A percentile compares a stretch with the other conserved stretches of the same genome.
phyloP scores from a whole-genome alignment of 2,329 filamentous ascomycete genomes.

The Macroventuria anomochaeta region DNA sequence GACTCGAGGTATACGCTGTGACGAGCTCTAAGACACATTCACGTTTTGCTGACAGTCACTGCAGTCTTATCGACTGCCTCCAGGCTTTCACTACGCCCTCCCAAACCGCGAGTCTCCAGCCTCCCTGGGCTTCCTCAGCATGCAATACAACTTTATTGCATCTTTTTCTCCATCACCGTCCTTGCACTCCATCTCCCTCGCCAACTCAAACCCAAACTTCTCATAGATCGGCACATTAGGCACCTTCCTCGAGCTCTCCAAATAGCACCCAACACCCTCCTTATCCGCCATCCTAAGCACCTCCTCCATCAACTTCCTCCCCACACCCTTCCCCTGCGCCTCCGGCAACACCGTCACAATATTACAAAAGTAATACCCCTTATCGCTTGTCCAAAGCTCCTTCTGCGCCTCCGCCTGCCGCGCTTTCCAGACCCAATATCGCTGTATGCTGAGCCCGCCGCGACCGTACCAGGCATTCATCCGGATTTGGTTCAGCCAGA shows the following conservation, averaged over 20 bases:
- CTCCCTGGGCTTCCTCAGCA: conserved; percentile 47
- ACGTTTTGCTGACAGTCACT: too few species aligned
- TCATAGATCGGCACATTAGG: conserved; percentile 76
- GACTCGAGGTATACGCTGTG: background rate
- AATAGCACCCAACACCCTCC: conserved; percentile 70
- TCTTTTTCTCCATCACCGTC: conserved; percentile 62
- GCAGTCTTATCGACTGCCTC: background rate
- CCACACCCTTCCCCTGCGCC: conserved; percentile 70
- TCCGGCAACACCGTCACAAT: conserved; percentile 73
- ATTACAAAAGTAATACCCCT: conserved; percentile 78
- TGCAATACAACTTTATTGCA: conserved; percentile 54
- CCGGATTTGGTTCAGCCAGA: conserved; percentile 69
- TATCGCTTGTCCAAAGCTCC: conserved; percentile 68
- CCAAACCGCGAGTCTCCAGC: conserved; percentile 6
- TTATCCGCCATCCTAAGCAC: conserved; percentile 69
- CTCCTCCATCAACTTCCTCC: conserved; percentile 67
- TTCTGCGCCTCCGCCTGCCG: conserved; percentile 67
- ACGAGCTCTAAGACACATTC: too few species aligned
- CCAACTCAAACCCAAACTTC: conserved; percentile 69
- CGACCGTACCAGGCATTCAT: conserved; percentile 74
- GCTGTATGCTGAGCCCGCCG: conserved; percentile 70
- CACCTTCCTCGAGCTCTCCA: conserved; percentile 71
- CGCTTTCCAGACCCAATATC: conserved; percentile 77
- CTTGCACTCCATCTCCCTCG: conserved; percentile 70
- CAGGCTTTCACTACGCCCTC: background rate